Evolutionary conservation across 306 rosid species (phyloP).

Genomic region (Rosa lucieae): DNA sequence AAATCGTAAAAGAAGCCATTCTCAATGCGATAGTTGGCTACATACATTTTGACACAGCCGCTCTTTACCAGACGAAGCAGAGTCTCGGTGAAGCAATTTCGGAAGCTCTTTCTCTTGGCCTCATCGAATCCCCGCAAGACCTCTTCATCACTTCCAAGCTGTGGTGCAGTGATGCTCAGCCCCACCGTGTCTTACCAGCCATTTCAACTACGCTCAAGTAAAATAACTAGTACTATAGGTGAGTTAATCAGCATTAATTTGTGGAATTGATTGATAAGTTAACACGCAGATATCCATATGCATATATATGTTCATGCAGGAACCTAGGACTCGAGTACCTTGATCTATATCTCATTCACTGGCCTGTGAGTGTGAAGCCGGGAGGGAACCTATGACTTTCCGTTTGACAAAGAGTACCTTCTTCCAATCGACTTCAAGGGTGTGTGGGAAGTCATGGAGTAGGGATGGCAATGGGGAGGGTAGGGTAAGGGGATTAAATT

Average conservation of each 20-base stretch:
- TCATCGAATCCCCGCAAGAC: slow-evolving; percentile 45
- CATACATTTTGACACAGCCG: neutral
- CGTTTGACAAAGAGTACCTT: slow-evolving; percentile 33
- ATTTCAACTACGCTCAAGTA: slow-evolving; percentile 41
- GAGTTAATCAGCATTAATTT: no score
- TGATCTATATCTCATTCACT: slow-evolving; percentile 25
- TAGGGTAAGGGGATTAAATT: no score
- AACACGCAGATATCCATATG: no score
- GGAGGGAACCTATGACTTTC: slow-evolving; percentile 1
- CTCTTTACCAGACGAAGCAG: neutral
- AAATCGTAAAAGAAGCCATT: neutral
- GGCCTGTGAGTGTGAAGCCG: slow-evolving; percentile 11
- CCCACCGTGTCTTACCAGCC: slow-evolving; percentile 49
- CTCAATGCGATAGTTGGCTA: neutral
- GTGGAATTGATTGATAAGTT: no score
- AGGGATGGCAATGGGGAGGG: no score
- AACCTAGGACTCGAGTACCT: slow-evolving; percentile 22
- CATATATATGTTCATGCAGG: neutral
- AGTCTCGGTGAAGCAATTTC: neutral
- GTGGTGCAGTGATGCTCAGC: slow-evolving; percentile 43
- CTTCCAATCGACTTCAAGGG: slow-evolving; percentile 53
- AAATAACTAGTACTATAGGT: no score
- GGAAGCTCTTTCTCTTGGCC: slow-evolving; percentile 19
- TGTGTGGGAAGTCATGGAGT: slow-evolving; percentile 39
- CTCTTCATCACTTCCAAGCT: slow-evolving; percentile 63